Evolutionary conservation across 352 stramenopile species (phyloP).

Genomic region (Phytophthora brassicae): DNA sequence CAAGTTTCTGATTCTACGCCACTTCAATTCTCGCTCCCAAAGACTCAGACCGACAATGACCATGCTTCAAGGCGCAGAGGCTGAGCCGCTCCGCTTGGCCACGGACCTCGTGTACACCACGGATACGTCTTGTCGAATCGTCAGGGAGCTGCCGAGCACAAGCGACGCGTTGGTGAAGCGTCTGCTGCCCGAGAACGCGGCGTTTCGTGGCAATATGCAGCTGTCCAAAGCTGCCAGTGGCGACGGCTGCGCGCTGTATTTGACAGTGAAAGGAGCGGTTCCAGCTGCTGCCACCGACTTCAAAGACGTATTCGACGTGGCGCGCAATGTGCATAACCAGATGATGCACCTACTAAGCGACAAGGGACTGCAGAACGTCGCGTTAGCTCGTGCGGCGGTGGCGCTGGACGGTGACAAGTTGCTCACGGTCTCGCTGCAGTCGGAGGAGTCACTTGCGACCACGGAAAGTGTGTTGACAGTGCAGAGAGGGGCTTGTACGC

Average conservation of each 20-base stretch:
- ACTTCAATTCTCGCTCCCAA: slow-evolving; percentile 20
- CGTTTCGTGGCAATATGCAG: slow-evolving; percentile 42
- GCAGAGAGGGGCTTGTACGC: slow-evolving; percentile 27
- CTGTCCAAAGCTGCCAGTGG: slow-evolving; percentile 37
- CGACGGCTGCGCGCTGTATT: slow-evolving; percentile 38
- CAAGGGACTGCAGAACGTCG: slow-evolving; percentile 28
- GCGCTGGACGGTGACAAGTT: slow-evolving; percentile 31
- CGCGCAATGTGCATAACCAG: slow-evolving; percentile 25
- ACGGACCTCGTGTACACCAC: slow-evolving; percentile 42
- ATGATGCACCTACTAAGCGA: slow-evolving; percentile 21
- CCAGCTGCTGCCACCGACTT: slow-evolving; percentile 4
- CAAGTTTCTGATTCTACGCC: slow-evolving; percentile 25
- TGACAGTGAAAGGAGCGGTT: slow-evolving; percentile 33
- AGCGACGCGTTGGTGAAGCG: slow-evolving; percentile 23
- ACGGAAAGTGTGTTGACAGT: slow-evolving; percentile 33
- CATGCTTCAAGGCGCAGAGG: slow-evolving; percentile 14
- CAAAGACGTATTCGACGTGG: slow-evolving; percentile 27
- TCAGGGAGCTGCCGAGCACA: slow-evolving; percentile 23
- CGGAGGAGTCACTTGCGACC: not conserved
- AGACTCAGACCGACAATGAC: not conserved
- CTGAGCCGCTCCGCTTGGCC: slow-evolving; percentile 18
- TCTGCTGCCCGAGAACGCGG: slow-evolving; percentile 21
- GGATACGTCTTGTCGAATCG: slow-evolving; percentile 18
- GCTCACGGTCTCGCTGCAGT: slow-evolving; percentile 24
- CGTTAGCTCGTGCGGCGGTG: slow-evolving; percentile 16